Percentiles rank a stretch among this genome's conserved stretches.
Evolutionary conservation across 2,329 filamentous ascomycete species (phyloP).

Genomic region (Epicoccum sorghinum): DNA sequence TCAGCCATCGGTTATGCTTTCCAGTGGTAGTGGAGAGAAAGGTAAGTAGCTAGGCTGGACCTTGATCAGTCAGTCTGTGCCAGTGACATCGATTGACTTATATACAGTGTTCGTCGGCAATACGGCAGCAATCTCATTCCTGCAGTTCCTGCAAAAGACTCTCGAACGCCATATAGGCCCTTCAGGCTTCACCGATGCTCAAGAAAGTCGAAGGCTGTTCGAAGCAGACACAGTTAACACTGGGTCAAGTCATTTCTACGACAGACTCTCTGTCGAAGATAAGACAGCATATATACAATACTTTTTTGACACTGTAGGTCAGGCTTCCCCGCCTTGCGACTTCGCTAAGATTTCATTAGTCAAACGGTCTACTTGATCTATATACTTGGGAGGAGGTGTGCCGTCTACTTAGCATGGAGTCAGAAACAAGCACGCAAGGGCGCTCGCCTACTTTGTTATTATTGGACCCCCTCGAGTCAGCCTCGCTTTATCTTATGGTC

Average conservation of each 20-base stretch:
- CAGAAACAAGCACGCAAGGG: neutral
- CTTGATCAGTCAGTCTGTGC: neutral
- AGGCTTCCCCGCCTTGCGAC: slow-evolving; percentile 17
- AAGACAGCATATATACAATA: slow-evolving; percentile 39
- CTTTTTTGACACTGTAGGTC: slow-evolving; percentile 43
- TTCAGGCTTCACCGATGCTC: slow-evolving; percentile 60
- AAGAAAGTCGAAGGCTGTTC: slow-evolving; percentile 60
- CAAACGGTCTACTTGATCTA: slow-evolving; percentile 10
- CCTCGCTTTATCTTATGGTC: slow-evolving; percentile 52
- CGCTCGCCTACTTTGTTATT: slow-evolving; percentile 1
- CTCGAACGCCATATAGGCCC: slow-evolving; percentile 60
- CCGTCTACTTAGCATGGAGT: neutral
- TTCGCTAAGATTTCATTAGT: neutral
- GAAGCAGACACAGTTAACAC: slow-evolving; percentile 52
- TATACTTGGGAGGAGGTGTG: slow-evolving; percentile 12
- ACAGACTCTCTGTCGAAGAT: slow-evolving; percentile 39
- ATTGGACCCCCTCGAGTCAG: slow-evolving; percentile 28
- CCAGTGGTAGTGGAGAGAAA: slow-evolving; percentile 59
- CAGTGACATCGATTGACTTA: neutral
- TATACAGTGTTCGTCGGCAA: slow-evolving; percentile 57
- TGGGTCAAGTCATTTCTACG: slow-evolving; percentile 29
- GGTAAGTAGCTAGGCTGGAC: slow-evolving; percentile 28
- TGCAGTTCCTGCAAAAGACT: slow-evolving; percentile 59
- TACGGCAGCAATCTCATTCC: slow-evolving; percentile 61
- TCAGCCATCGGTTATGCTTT: slow-evolving; percentile 52